Percentiles rank a stretch among this genome's conserved stretches.
Evolutionary conservation across 495 filamentous ascomycete species (phyloP).

Genomic region (Penicillium alfredii): DNA sequence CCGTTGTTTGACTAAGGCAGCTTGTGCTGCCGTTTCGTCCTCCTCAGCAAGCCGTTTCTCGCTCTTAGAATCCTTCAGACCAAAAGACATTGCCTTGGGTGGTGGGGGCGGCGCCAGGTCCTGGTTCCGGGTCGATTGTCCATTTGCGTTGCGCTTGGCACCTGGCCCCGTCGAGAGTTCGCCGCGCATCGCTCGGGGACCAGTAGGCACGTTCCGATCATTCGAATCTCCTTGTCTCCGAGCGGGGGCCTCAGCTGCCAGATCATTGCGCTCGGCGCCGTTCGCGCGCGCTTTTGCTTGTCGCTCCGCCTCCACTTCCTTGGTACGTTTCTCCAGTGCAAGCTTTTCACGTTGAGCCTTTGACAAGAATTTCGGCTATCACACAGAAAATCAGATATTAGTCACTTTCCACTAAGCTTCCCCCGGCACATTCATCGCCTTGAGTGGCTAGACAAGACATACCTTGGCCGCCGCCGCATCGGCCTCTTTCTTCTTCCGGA

Average conservation of each 20-base stretch:
- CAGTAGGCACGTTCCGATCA: slow-evolving; percentile 56
- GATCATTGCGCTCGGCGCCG: slow-evolving; percentile 23
- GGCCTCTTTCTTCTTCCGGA: slow-evolving; percentile 71
- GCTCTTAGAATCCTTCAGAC: slow-evolving; percentile 29
- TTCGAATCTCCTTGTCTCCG: slow-evolving; percentile 1
- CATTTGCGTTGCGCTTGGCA: slow-evolving; percentile 41
- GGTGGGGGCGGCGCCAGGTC: slow-evolving; percentile 52
- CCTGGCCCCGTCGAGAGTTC: slow-evolving; percentile 50
- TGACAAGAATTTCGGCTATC: slow-evolving; percentile 82
- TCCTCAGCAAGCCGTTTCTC: slow-evolving; percentile 54
- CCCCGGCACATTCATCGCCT: too few relatives aligned
- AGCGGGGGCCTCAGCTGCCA: slow-evolving; percentile 3
- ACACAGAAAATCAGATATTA: slow-evolving; percentile 15
- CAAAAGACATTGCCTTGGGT: slow-evolving; percentile 37
- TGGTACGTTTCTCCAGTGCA: slow-evolving; percentile 75
- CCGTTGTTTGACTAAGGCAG: slow-evolving; percentile 67
- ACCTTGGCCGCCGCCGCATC: slow-evolving; percentile 74
- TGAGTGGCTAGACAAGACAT: slow-evolving; percentile 14
- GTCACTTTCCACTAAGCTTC: too few relatives aligned
- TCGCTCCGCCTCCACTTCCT: slow-evolving; percentile 71
- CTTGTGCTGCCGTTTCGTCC: slow-evolving; percentile 62
- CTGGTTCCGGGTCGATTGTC: slow-evolving; percentile 37
- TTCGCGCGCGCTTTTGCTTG: slow-evolving; percentile 33
- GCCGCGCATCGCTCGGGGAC: slow-evolving; percentile 67
- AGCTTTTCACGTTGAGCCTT: slow-evolving; percentile 84